phyloP scores from a whole-genome alignment of 306 rosid genomes.

The Trichosanthes truncata region DNA sequence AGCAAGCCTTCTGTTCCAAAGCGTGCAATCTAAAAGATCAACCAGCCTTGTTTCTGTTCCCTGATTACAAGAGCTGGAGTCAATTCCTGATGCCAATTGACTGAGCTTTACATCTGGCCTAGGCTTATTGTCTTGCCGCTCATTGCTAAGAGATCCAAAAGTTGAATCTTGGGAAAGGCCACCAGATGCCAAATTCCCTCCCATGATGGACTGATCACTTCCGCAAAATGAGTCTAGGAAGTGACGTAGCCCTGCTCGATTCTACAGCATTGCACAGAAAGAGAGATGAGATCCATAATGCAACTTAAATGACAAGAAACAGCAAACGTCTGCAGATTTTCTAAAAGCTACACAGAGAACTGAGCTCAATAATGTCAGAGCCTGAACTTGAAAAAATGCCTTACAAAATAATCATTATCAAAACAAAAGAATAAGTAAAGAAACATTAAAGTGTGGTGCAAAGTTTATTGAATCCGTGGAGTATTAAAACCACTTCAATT shows the following conservation, averaged over 20 bases:
- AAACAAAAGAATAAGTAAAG: not conserved
- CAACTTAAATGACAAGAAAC: not conserved
- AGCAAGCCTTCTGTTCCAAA: constrained; percentile 94
- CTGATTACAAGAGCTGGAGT: constrained; percentile 48
- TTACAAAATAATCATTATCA: not conserved
- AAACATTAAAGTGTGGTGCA: not conserved
- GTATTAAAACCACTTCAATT: not conserved
- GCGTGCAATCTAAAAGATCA: constrained; percentile 95
- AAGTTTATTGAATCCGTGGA: not conserved
- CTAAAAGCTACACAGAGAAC: not conserved
- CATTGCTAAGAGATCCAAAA: constrained; percentile 35
- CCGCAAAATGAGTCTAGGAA: constrained; percentile 95
- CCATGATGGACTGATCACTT: constrained; percentile 52
- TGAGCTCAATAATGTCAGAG: not conserved
- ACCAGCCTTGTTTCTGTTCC: constrained; percentile 86
- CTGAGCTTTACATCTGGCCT: constrained; percentile 85
- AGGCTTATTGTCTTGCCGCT: constrained; percentile 66
- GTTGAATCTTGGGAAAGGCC: constrained; percentile 43
- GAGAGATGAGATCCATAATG: constrained; percentile 1
- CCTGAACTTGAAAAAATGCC: not conserved
- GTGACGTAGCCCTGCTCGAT: constrained; percentile 90
- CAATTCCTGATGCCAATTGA: constrained; percentile 71
- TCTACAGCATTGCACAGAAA: constrained; percentile 39
- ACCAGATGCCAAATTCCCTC: constrained; percentile 27
- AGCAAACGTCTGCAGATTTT: not conserved